Percentiles rank a stretch among this genome's conserved stretches.
phyloP scores from a whole-genome alignment of 1,139 yeast species.

The Nakaseomyces uthaithaninus region DNA sequence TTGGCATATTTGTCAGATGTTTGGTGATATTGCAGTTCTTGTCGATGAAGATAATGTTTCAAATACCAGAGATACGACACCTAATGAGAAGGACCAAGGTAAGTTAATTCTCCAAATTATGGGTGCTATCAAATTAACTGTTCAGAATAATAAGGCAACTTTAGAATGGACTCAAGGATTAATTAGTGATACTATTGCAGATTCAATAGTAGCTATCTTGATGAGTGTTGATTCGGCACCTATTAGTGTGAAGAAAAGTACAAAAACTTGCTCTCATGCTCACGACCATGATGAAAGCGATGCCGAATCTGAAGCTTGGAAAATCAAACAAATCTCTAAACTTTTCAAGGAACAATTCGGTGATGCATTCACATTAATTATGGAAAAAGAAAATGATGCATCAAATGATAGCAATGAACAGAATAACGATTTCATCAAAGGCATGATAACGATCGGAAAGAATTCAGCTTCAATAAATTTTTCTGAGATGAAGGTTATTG shows the following conservation, averaged over 20 bases:
- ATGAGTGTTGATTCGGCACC: conserved; percentile 92
- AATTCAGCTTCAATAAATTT: conserved; percentile 65
- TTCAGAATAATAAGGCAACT: conserved; percentile 44
- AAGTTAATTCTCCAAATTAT: conserved; percentile 39
- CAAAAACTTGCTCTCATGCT: conserved; percentile 46
- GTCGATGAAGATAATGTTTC: conserved; percentile 42
- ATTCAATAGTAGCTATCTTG: conserved; percentile 81
- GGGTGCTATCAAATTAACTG: conserved; percentile 47
- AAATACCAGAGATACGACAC: conserved; percentile 29
- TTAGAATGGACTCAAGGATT: conserved; percentile 91
- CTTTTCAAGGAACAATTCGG: conserved; percentile 85
- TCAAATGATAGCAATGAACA: conserved; percentile 41
- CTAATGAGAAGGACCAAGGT: conserved; percentile 18
- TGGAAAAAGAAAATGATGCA: conserved; percentile 33
- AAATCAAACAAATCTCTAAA: conserved; percentile 55
- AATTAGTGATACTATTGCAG: conserved; percentile 90
- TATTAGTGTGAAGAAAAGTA: conserved; percentile 81
- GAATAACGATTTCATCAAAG: conserved; percentile 19
- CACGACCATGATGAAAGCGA: conserved; percentile 24
- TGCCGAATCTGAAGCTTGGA: conserved; percentile 34
- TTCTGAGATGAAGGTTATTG: conserved; percentile 52
- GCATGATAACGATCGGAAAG: conserved; percentile 52
- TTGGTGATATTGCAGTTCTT: conserved; percentile 70
- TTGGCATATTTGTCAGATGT: conserved; percentile 94
- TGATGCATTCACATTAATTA: conserved; percentile 42